Base-by-base conservation (phyloP, 306 rosid species). In the Psophocarpus tetragonolobus region DNA sequence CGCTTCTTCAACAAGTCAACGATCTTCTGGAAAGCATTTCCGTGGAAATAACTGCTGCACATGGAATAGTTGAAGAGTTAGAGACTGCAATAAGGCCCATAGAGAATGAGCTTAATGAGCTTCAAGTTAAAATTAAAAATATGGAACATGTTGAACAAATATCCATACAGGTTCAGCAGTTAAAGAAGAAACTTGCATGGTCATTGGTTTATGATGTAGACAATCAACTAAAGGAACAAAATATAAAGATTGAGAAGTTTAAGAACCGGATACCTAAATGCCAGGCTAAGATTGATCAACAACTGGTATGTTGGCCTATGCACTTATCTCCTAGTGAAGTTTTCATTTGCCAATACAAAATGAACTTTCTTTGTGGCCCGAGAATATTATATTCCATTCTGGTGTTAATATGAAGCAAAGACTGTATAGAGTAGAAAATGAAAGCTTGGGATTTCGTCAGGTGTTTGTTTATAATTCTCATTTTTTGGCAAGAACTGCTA, bases 121-220 rank as follows among this genome's bases (percentile, higher is more conserved):
- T 94, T 69, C 89, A 84, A 68, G 93, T 76, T 72, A 94, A 94
- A 79, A 94, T 92, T 42, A 87, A 73, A 84, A 86, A 76, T 75
- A 90, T 92, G 97, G 91, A 89, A 74, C 93, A 94, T 26, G 87
- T 94, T 38, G 97, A 94, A 86, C 89, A 90, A 87, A 89, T 92
- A 74, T 78, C 93, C 73, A 75, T 81, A 35, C 83, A 88, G 73
- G 81, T 87, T 60, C 92, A 89, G 75, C 91, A 87, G 76, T 75
- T 92, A 70, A 94, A 87, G 85, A 92, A 90, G 78, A 92, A 92
- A 86, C 98, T 92, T 65, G 97, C 98, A 4, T 94, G 98, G 98
- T 85, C 97, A 62, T 94, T 94, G 97, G 95, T 94, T 58, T 90
- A 89, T 83, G 88, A 91, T 39, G 91, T 88, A 61, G 97, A 94